Evolutionary conservation across 148 eudicot species (phyloP).

Genomic region (Rhododendron griersonianum): DNA sequence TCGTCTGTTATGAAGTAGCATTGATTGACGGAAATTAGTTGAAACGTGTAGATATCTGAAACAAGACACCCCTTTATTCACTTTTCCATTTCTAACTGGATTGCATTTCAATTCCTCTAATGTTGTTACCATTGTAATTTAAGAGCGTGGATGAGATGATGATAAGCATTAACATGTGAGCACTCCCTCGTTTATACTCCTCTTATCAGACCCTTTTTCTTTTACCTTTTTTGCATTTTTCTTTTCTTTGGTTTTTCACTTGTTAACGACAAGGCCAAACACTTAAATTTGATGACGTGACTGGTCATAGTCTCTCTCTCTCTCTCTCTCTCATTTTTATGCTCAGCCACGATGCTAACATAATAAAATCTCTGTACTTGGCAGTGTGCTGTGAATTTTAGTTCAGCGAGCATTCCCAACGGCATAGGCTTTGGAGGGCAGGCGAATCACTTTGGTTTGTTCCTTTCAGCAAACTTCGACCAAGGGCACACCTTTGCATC

Average conservation of each 20-base stretch:
- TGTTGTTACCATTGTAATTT: neutral
- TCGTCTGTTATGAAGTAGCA: neutral
- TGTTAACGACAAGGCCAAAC: neutral
- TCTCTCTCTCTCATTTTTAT: neutral
- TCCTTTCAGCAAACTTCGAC: conserved; percentile 78
- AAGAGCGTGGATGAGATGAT: neutral
- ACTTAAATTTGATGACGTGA: neutral
- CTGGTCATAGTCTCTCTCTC: neutral
- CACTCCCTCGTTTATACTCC: neutral
- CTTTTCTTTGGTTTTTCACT: neutral
- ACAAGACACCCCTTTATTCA: neutral
- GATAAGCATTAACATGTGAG: neutral
- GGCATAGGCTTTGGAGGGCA: conserved; percentile 93
- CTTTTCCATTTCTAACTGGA: neutral
- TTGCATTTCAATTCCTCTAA: neutral
- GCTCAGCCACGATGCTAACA: neutral
- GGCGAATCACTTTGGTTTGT: conserved; percentile 69
- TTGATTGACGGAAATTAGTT: neutral
- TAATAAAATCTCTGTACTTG: neutral
- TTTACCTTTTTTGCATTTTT: neutral
- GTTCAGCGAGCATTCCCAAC: conserved; percentile 81
- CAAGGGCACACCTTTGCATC: conserved; percentile 75
- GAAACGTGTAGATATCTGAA: neutral
- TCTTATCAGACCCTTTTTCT: neutral
- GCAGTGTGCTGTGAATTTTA: conserved; percentile 82